Base-by-base conservation (phyloP, 805 yeast species). In the Yarrowia alimentaria region DNA sequence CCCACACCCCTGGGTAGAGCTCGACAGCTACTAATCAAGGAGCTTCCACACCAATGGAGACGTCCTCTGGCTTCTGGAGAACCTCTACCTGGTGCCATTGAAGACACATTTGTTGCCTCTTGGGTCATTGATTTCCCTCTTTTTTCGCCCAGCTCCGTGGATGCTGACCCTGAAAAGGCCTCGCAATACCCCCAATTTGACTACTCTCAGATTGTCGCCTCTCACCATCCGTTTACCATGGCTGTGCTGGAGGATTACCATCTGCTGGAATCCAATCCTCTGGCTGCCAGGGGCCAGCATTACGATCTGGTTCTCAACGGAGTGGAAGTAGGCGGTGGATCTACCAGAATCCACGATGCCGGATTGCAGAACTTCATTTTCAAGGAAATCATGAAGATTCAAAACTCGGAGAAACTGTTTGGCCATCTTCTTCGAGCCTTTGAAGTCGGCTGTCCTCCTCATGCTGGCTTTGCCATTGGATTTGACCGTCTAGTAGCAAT, bases 191-290 rank as follows among this genome's bases (percentile, higher is more conserved):
- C 97, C 2, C 56, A 42, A 1, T 91, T 88, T 62, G 76, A 79
- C 59, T 63, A 56, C 29, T 50, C 58, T 1, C 58, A 63, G 8
- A 73, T 72, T 42, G 79, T 75, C 30, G 78, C 98, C 0, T 90
- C 97, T 0, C 99, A 93, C 63, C 99, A 93, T 64, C 99, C 99
- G 4, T 93, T 93, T 68, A 93, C 99, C 0, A 93, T 93, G 98
- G 85, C 83, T 1, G 75, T 81, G 28, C 61, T 79, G 0, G 80
- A 77, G 11, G 96, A 88, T 61, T 83, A 83, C 58, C 76, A 76
- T 1, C 63, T 68, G 6, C 68, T 89, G 5, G 73, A 61, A 6
- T 57, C 70, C 0, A 71, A 73, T 14, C 94, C 94, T 5, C 65
- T 86, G 19, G 63, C 68, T 30, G 88, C 83, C 2, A 73, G 78